Evolutionary conservation across 768 basidiomycete genomes (phyloP), one percentile per base, ranked within the genome.

Genomic region (Lentinula lateritia): DNA sequence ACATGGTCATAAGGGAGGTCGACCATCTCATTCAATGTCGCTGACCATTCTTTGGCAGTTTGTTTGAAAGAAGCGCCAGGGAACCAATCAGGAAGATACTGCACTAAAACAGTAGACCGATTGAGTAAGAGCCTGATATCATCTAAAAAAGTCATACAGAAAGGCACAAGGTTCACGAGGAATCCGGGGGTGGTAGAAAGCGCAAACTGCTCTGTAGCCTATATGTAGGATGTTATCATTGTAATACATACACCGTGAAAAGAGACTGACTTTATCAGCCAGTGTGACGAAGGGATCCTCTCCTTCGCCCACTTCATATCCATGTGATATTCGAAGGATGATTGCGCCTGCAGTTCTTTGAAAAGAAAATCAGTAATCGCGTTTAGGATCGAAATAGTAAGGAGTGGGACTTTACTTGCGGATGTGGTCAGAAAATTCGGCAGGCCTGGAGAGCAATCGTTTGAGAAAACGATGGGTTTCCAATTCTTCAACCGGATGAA

Each of bases 61-160:
- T 66, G 63, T 66, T 85, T 78, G 74, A 86, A 86, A 0, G 72
- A 72, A 9, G 81, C 80, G 5, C 85, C 85, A 4, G 85, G 85
- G 63, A 85, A 77, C 85, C 85, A 86, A n/a, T 74, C 70, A 16
- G 83, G 82, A 45, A 83, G 55, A 58, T 80, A 68, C 41, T 73
- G 72, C 58, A 84, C 83, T 85, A 50, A 28, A 3, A 58, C 45
- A 45, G 38, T 36, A 45, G 1, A 20, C 18, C 23, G 18, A 28
- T 43, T 58, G 41, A 58, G 23, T 48, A 6, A 45, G n/a, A 18
- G 58, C 28, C 20, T 15, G 18, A 59, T 6, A 59, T 41, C 32
- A 38, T 20, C 3, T 20, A 39, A 38, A 28, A 12, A 32, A 56
- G 15, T 69, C 76, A 60, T 58, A 79, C 79, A 58, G 16, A 75